These are phyloP conservation scores for Agrocybe praecox DNA, from an alignment of 768 basidiomycete species.

Conservation along the genomic window DNA sequence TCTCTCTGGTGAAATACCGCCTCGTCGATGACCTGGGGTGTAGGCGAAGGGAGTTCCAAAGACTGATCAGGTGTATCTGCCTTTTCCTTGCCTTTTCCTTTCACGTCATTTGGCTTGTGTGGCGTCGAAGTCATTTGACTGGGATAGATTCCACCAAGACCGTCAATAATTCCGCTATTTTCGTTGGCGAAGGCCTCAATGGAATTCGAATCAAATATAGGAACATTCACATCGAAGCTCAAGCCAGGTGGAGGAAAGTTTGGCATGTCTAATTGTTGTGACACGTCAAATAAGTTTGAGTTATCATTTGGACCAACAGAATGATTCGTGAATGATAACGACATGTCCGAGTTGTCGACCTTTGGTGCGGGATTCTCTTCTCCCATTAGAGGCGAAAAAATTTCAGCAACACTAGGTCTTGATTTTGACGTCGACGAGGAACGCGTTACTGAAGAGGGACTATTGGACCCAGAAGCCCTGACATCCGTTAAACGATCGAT, in stretches of 20 bases:
- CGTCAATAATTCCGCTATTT: conserved; percentile 22
- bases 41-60: conserved; percentile 17
- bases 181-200: conserved; percentile 37
- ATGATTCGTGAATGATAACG: conserved; percentile 32
- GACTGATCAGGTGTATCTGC: conserved; percentile 1
- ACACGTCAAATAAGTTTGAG: conserved; percentile 60
- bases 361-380: conserved; percentile 19
- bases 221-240: conserved; percentile 38
- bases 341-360: conserved; percentile 22
- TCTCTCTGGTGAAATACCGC: conserved; percentile 47
- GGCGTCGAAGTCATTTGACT: conserved; percentile 49
- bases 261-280: conserved; percentile 55
- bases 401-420: conserved; percentile 48
- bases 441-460: conserved; percentile 30
- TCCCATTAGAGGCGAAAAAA: conserved; percentile 48
- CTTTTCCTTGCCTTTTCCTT: conserved; percentile 38
- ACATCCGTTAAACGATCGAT: conserved; percentile 32
- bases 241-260: conserved; percentile 47
- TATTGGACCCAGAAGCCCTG: conserved; percentile 25
- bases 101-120: conserved; percentile 29
- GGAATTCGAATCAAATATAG: conserved; percentile 34
- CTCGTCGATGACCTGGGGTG: conserved; percentile 36
- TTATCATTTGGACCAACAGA: conserved; percentile 39
- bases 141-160: conserved; percentile 15
- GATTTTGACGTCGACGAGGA: conserved; percentile 35